Base-by-base conservation (phyloP, 1,139 yeast genomes). In the Geotrichum reessii region DNA sequence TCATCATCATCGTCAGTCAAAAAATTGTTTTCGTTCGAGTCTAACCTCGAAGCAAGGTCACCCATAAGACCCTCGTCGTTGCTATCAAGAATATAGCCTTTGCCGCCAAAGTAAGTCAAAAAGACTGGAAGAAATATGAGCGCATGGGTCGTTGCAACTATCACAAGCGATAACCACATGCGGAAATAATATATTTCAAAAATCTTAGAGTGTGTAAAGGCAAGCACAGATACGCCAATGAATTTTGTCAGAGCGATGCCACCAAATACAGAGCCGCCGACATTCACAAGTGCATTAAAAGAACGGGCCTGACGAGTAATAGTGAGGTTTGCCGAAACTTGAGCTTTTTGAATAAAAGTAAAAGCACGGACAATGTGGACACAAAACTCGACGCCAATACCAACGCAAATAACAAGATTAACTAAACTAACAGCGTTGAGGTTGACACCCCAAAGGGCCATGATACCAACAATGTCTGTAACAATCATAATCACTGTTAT, bases 351-450 rank as follows among this genome's bases (percentile, higher is more conserved):
- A 4, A 74, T 71, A 56, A 80, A 78, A 33, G 86, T 80, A 69
- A 84, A 93, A 0, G 95, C 91, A 61, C 95, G 78, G 0, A 92
- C 87, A 59, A 93, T 79, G 69, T 93, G 98, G 31, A 87, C 82
- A 57, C 97, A 89, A 68, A 93, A 93, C 71, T 93, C 99, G 47
- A 93, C 96, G 0, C 95, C 93, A 52, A 93, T 76, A 0, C 99
- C 99, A 3, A 87, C 85, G 71, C 97, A 91, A 14, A 93, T 92
- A 33, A 93, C 80, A 62, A 93, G 78, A 67, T 93, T 93, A 24
- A 93, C 98, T 62, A 93, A 76, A 61, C 93, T 83, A 1, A 93
- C 91, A 0, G 97, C 98, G 71, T 93, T 93, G 61, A 93, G 78
- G 1, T 93, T 82, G 22, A 93, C 85, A 0, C 80, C 81, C 83